A percentile compares a stretch with the other conserved stretches of the same genome.
Conservation (phyloP, 139 green algal species). For the Pleodorina starrii region DNA sequence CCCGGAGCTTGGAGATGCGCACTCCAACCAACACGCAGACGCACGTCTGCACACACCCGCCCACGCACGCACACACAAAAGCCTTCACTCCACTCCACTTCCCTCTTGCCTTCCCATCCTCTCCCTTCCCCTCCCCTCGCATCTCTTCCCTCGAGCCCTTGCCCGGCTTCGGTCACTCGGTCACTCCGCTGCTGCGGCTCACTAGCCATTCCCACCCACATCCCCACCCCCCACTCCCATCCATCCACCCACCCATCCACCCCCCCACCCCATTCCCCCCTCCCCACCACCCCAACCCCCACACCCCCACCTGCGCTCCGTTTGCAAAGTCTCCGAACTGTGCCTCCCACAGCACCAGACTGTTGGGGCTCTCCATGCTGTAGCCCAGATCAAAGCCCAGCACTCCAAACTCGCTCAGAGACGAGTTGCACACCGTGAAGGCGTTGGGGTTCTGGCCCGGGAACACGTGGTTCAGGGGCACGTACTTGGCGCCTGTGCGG, state of each 20-base stretch:
- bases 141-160: too few species aligned
- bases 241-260: background rate
- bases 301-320: conserved; percentile 80
- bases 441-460: conserved; percentile 76
- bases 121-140: too few species aligned
- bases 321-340: conserved; percentile 99
- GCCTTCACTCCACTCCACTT: too few species aligned
- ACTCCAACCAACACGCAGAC: too few species aligned
- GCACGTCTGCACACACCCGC: too few species aligned
- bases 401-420: conserved; percentile 95
- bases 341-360: conserved; percentile 96
- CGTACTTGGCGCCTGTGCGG: conserved; percentile 73
- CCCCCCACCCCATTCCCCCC: background rate
- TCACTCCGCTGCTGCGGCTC: too few species aligned
- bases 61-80: too few species aligned
- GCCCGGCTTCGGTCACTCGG: too few species aligned
- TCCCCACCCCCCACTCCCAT: background rate
- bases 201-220: too few species aligned
- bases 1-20: too few species aligned
- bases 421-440: conserved; percentile 88
- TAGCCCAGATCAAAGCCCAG: conserved; percentile 99
- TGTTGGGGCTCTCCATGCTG: conserved; percentile 97
- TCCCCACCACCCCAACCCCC: background rate
- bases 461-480: conserved; percentile 89
- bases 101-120: too few species aligned